phyloP scores from a whole-genome alignment of 108 stramenopile species.

The Bacterosira constricta region DNA sequence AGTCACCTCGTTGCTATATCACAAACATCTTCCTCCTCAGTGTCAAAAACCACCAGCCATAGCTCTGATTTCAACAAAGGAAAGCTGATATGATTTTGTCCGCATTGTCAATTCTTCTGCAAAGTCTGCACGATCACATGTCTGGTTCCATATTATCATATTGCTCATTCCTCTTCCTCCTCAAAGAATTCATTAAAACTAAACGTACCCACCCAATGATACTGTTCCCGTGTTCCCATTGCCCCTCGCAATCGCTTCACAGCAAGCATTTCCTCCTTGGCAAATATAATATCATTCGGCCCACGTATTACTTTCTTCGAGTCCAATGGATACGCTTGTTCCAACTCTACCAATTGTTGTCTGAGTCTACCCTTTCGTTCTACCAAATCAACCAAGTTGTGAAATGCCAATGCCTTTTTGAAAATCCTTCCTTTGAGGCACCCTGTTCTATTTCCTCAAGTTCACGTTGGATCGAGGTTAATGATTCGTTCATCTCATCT shows the following conservation, averaged over 20 bases:
- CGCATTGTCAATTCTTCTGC: too few relatives aligned
- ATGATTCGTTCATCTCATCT: background rate
- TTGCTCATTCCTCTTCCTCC: constrained; percentile 22
- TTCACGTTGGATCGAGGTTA: constrained; percentile 2
- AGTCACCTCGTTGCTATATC: too few relatives aligned
- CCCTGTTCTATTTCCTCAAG: constrained; percentile 1
- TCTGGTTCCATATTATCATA: too few relatives aligned
- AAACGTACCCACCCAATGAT: constrained; percentile 51
- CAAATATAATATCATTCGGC: constrained; percentile 44
- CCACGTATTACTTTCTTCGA: constrained; percentile 10
- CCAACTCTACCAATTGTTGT: constrained; percentile 25
- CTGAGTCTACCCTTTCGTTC: constrained; percentile 16
- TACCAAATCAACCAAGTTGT: constrained; percentile 20
- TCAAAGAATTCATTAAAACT: constrained; percentile 45
- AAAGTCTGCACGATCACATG: too few relatives aligned
- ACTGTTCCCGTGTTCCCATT: constrained; percentile 43
- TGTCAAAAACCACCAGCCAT: too few relatives aligned
- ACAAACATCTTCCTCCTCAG: too few relatives aligned
- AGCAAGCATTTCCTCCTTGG: constrained; percentile 41
- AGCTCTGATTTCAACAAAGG: too few relatives aligned
- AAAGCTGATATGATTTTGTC: too few relatives aligned
- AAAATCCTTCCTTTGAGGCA: constrained; percentile 1
- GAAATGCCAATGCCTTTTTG: constrained; percentile 21
- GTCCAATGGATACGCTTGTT: constrained; percentile 32
- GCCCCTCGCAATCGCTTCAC: constrained; percentile 45